Percentiles rank a stretch among this genome's conserved stretches.
Conservation (phyloP, 1,139 yeast genomes). For the Blastobotrys indianensis region DNA sequence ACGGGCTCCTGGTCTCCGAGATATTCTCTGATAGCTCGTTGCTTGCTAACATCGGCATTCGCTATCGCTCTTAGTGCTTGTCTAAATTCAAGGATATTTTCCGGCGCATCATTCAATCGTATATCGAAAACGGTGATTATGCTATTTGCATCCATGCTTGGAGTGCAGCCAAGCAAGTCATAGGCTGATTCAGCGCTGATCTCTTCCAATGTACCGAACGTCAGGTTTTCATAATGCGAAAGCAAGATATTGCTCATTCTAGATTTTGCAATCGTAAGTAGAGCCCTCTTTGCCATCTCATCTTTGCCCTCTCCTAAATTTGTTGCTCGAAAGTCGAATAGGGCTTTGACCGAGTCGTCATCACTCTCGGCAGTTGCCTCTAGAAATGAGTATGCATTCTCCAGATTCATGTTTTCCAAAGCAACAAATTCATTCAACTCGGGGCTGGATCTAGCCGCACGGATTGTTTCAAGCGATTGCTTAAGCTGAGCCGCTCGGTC, state of each 20-base stretch:
- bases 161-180: constrained; percentile 35
- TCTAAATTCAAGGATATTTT: constrained; percentile 29
- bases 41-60: constrained; percentile 6
- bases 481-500: constrained; percentile 14
- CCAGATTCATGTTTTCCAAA: constrained; percentile 49
- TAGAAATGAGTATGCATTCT: constrained; percentile 54
- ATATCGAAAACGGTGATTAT: constrained; percentile 30
- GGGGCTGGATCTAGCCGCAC: constrained; percentile 34
- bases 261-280: constrained; percentile 53
- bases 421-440: constrained; percentile 43
- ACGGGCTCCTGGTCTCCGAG: constrained; percentile 1
- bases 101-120: constrained; percentile 29
- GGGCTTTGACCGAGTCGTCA: constrained; percentile 70
- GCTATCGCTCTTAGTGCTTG: constrained; percentile 33
- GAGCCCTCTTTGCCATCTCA: constrained; percentile 38
- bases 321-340: constrained; percentile 44
- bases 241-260: constrained; percentile 43
- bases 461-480: constrained; percentile 23
- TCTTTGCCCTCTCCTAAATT: constrained; percentile 45
- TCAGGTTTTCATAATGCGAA: constrained; percentile 22
- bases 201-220: constrained; percentile 26
- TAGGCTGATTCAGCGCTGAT: constrained; percentile 54
- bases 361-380: constrained; percentile 63
- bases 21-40: not conserved
- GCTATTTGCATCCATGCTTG: constrained; percentile 26